A percentile compares a stretch with the other conserved stretches of the same genome.
These are phyloP conservation scores for Herpetospermum pedunculosum DNA, from an alignment of 306 rosid species.

Conservation along the genomic window DNA sequence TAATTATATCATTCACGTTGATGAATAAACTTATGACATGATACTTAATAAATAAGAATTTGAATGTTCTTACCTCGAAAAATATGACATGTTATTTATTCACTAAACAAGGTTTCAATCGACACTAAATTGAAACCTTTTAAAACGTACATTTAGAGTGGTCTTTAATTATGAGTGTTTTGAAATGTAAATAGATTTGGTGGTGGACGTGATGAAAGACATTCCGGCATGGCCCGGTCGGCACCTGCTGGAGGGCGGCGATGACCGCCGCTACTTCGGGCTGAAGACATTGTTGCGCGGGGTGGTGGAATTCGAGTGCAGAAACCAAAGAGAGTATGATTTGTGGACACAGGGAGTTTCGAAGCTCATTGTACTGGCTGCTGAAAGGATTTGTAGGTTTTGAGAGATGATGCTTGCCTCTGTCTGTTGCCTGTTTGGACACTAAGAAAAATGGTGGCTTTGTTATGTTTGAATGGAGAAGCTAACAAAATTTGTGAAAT, in stretches of 20 bases:
- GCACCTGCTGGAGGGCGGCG: slow-evolving; percentile 76
- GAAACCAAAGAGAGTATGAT: slow-evolving; percentile 67
- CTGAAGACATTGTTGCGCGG: slow-evolving; percentile 65
- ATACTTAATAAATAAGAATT: no score
- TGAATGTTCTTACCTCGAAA: no score
- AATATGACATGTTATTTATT: no score
- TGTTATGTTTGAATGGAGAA: no score
- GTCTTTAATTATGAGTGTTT: no score
- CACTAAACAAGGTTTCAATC: no score
- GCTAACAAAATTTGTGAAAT: background rate
- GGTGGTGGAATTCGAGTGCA: slow-evolving; percentile 78
- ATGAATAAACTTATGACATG: no score
- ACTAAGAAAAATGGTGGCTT: no score
- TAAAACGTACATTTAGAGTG: no score
- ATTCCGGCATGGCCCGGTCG: slow-evolving; percentile 97
- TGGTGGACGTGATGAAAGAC: slow-evolving; percentile 61
- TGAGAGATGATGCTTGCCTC: background rate
- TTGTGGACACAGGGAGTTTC: slow-evolving; percentile 87
- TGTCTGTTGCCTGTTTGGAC: background rate
- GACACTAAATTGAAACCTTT: no score
- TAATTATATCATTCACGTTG: no score
- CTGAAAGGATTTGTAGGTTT: slow-evolving; percentile 46
- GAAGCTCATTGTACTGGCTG: slow-evolving; percentile 59
- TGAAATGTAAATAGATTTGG: no score
- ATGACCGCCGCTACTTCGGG: slow-evolving; percentile 81